Base-by-base conservation (phyloP, 129 eudicot genomes). In the Oenanthe sinensis region DNA sequence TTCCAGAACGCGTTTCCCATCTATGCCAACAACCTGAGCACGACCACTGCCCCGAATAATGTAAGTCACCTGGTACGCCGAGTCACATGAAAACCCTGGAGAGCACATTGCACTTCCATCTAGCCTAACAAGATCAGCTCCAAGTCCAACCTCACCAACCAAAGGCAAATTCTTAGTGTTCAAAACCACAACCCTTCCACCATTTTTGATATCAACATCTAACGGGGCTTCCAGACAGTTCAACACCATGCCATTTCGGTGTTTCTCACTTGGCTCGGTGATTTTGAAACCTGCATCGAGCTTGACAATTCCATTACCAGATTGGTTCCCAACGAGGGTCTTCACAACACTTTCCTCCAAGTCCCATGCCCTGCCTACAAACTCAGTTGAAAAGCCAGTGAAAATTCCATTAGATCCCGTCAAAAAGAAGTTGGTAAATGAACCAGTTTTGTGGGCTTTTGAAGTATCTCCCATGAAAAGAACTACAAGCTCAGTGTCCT, bases 41-140 rank as follows among this genome's bases (percentile, higher is more conserved):
- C n/a, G n/a, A n/a, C n/a, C n/a, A n/a, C n/a, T n/a, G n/a, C n/a
- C n/a, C n/a, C n/a, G n/a, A n/a, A n/a, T n/a, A n/a, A n/a, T n/a
- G n/a, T n/a, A n/a, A n/a, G n/a, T n/a, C n/a, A n/a, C n/a, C n/a
- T n/a, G n/a, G n/a, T n/a, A n/a, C n/a, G n/a, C n/a, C n/a, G n/a
- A n/a, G n/a, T n/a, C n/a, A n/a, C n/a, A n/a, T 89, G 98, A 93
- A 76, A 93, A 93, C 1, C 96, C 97, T 4, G 98, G 98, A 26
- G 98, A 91, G 42, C 97, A 93, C 98, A 91, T 89, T 8, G 97
- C 92, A 46, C 84, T 84, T 28, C 93, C 96, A 78, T 93, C 85
- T 28, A 93, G 24, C 83, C 86, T 86, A 46, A 91, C 97, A 67
- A 89, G 90, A 83, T 93, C 98, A 30, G 95, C 97, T 15, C 97